Conservation (phyloP, 2,329 filamentous ascomycete genomes). For the Colletotrichum acutatum region DNA sequence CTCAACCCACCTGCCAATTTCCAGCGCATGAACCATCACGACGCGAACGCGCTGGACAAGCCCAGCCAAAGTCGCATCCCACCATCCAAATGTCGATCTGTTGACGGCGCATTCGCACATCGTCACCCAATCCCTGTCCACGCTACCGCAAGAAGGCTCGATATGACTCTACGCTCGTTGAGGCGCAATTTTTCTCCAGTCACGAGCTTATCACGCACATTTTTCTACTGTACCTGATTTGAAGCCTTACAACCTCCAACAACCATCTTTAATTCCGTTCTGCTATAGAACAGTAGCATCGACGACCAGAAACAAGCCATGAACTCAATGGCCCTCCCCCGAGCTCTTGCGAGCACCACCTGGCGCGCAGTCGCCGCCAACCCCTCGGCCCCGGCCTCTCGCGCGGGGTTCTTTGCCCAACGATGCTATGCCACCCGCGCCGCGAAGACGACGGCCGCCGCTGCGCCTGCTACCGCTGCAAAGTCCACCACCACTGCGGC, state of each 20-base stretch:
- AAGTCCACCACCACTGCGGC: neutral
- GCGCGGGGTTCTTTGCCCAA: constrained; percentile 7
- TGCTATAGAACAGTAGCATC: neutral
- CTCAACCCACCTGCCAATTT: constrained; percentile 22
- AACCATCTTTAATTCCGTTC: neutral
- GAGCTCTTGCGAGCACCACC: constrained; percentile 12
- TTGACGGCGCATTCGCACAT: constrained; percentile 13
- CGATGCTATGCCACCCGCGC: constrained; percentile 33
- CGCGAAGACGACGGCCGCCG: constrained; percentile 1
- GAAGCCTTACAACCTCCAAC: neutral
- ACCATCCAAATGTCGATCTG: constrained; percentile 5
- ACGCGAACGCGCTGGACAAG: constrained; percentile 26
- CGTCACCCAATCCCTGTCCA: constrained; percentile 15
- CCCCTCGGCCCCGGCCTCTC: neutral
- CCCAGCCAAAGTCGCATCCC: constrained; percentile 6
- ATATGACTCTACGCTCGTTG: constrained; percentile 8
- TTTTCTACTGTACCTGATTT: neutral
- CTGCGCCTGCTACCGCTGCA: neutral
- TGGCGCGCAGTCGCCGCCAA: constrained; percentile 9
- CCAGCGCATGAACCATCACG: constrained; percentile 33
- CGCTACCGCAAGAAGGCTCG: neutral
- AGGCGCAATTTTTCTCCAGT: neutral
- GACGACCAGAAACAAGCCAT: too few species aligned
- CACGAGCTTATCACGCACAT: neutral
- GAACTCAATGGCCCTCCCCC: constrained; percentile 21